Percentiles rank a stretch among this genome's conserved stretches.
Conservation (phyloP, 306 rosid species). For the Neltuma alba region DNA sequence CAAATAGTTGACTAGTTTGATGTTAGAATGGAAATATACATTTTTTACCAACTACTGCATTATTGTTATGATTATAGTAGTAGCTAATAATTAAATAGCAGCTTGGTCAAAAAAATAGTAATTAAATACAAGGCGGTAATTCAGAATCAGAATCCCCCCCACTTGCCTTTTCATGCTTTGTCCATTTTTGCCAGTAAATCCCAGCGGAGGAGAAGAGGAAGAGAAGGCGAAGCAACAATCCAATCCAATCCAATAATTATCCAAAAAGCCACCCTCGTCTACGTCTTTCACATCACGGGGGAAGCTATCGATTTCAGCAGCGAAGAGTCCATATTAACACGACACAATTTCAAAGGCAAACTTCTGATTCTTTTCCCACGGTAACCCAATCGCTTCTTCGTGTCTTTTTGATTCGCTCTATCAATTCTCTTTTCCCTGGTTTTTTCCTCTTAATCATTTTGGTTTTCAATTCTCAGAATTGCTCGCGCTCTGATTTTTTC, state of each 20-base stretch:
- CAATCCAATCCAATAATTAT: constrained; percentile 4
- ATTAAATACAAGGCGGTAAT: background rate
- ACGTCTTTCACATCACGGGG: background rate
- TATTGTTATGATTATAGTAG: too few species aligned
- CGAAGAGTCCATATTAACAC: background rate
- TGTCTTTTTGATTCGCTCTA: background rate
- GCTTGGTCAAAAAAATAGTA: background rate
- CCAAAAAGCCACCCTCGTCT: background rate
- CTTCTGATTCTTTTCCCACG: background rate
- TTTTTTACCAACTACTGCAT: too few species aligned
- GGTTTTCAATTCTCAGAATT: constrained; percentile 11
- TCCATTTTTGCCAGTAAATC: background rate
- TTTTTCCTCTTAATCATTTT: background rate
- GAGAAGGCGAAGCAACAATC: constrained; percentile 11
- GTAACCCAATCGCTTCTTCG: background rate
- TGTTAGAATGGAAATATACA: too few species aligned
- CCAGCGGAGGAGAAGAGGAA: background rate
- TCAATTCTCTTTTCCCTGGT: background rate
- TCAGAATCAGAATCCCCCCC: background rate
- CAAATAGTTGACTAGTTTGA: too few species aligned
- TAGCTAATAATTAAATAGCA: too few species aligned
- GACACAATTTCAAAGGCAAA: background rate
- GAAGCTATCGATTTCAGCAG: background rate
- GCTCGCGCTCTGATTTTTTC: background rate
- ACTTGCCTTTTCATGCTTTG: background rate